These are phyloP conservation scores for Colletotrichum sp. DNA, from an alignment of 2,329 filamentous ascomycete genomes.

Conservation along the genomic window DNA sequence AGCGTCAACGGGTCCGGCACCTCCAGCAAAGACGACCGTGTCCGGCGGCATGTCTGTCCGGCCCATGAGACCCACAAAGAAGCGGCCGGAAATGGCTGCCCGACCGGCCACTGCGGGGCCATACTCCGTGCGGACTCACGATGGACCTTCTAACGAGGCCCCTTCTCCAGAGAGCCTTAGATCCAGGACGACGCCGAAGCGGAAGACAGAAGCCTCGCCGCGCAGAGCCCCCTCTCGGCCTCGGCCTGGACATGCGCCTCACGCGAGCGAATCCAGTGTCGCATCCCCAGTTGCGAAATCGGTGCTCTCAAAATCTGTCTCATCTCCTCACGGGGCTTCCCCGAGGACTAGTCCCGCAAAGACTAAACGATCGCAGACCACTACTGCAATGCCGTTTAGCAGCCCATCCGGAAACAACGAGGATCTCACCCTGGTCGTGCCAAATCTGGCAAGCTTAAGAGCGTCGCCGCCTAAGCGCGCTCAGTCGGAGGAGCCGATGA, in stretches of 20 bases:
- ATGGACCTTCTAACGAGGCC: conserved; percentile 43
- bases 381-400: conserved; percentile 31
- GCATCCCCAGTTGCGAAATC: conserved; percentile 45
- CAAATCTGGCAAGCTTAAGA: conserved; percentile 45
- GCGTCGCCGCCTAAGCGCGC: conserved; percentile 25
- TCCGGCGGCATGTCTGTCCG: conserved; percentile 67
- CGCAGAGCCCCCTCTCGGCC: conserved; percentile 52
- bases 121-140: conserved; percentile 65
- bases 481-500: not conserved
- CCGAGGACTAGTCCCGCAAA: conserved; percentile 47
- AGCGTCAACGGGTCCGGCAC: conserved; percentile 33
- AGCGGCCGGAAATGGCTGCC: conserved; percentile 60
- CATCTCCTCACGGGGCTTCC: conserved; percentile 32
- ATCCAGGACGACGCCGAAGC: conserved; percentile 55
- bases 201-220: conserved; percentile 55
- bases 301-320: conserved; percentile 10
- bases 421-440: conserved; percentile 58
- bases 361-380: conserved; percentile 34
- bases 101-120: conserved; percentile 70
- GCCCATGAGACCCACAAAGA: conserved; percentile 65
- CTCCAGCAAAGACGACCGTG: conserved; percentile 45
- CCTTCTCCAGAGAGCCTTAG: conserved; percentile 53
- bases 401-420: conserved; percentile 57
- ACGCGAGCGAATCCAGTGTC: conserved; percentile 56
- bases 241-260: conserved; percentile 52